Percentiles rank a stretch among this genome's conserved stretches.
Evolutionary conservation across 768 basidiomycete species (phyloP).

Genomic region (Mycena venus): DNA sequence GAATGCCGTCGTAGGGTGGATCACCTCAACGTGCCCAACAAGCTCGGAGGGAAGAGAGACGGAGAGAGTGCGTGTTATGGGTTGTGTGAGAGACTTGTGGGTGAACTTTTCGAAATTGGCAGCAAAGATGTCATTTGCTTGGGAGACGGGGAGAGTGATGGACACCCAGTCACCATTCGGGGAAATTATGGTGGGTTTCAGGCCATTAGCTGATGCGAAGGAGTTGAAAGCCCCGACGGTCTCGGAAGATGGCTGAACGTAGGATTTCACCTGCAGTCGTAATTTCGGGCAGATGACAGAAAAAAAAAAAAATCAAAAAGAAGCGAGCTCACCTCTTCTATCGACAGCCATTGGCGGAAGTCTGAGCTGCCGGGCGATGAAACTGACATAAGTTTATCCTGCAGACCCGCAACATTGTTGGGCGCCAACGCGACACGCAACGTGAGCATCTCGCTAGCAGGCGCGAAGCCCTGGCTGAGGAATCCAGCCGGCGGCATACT

Average conservation of each 20-base stretch:
- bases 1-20: constrained; percentile 57
- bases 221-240: neutral
- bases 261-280: neutral
- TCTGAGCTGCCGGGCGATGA: neutral
- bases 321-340: neutral
- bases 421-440: neutral
- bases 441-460: neutral
- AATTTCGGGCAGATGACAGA: neutral
- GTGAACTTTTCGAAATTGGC: neutral
- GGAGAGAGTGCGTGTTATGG: constrained; percentile 55
- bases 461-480: neutral
- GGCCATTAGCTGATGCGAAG: neutral
- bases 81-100: constrained; percentile 35
- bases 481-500: neutral
- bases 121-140: neutral
- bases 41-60: too few species aligned
- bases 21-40: constrained; percentile 49
- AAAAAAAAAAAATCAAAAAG: neutral
- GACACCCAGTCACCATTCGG: too few species aligned
- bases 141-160: too few species aligned
- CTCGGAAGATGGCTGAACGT: neutral
- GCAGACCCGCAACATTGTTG: neutral
- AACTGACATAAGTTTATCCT: neutral
- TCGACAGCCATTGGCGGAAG: neutral
- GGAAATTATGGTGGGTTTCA: neutral